Evolutionary conservation across 1,284 basidiomycete species (phyloP), one percentile per base, ranked within the genome.

Genomic region (Irpex sp.): DNA sequence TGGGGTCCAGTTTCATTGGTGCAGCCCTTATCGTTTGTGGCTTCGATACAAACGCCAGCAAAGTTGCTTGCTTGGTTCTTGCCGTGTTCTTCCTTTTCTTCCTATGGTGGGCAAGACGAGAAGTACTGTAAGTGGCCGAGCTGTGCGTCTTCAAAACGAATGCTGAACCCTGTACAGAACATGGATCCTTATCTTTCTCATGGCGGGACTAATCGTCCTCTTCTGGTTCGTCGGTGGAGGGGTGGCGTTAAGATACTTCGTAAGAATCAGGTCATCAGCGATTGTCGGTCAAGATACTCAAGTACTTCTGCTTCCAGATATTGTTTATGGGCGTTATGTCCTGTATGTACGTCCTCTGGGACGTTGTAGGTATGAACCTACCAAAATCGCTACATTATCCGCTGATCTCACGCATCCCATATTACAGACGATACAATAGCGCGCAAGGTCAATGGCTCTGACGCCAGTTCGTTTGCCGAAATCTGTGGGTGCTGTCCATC

Each of bases 271-370:
- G 38, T 34, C 52, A 31, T 34, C 13, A 51, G 26, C 71, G 8
- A 69, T 21, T 31, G 47, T n/a, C 19, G 36, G 21, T 21, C 13
- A 31, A 54, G 58, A 36, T 13, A 5, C 58, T 60, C 1, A 58
- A 36, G 21, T 56, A 11, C 11, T 37, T 67, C 62, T 17, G 11
- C 44, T 69, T 40, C 60, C 71, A 96, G 85, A 84, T 98, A 21
- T 79, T 98, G 8, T 98, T 98, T 76, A 87, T 97, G 61, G 96
- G 96, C n/a, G 93, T 96, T 67, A 96, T 96, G 94, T 93, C 88
- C 6, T 92, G 92, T 74, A 81, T 97, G 76, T 96, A 97, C 72
- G 86, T 85, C 49, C 79, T 89, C 15, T 96, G 93, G 92, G 94
- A 96, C 71, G 89, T 96, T 62, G 81, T 94, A 61, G 92, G 93